phyloP scores from a whole-genome alignment of 441 rosid genomes.

The Caryocar brasiliense region DNA sequence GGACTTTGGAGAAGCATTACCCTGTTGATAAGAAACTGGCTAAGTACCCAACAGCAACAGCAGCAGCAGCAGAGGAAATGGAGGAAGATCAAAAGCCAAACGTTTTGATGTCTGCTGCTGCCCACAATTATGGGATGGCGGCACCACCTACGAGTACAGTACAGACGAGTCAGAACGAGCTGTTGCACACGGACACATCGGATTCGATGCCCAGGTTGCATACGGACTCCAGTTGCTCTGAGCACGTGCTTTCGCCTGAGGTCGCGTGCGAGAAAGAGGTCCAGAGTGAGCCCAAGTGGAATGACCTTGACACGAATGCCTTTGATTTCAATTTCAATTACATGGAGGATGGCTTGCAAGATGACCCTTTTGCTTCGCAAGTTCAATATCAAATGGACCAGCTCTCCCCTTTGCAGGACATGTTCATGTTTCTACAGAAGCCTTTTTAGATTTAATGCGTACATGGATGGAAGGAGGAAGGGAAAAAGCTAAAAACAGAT shows the following conservation, averaged over 20 bases:
- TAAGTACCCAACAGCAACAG: too few relatives aligned
- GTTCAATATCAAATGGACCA: conserved; percentile 45
- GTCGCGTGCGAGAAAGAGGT: conserved; percentile 49
- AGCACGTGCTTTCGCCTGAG: conserved; percentile 65
- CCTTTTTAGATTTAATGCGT: conserved; percentile 11
- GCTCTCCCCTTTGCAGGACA: conserved; percentile 46
- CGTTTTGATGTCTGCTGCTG: conserved; percentile 3
- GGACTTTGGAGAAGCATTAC: conserved; percentile 57
- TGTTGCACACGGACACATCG: conserved; percentile 38
- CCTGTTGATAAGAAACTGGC: conserved; percentile 15
- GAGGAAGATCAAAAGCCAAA: conserved; percentile 35
- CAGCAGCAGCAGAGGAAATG: too few relatives aligned
- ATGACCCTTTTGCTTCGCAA: conserved; percentile 47
- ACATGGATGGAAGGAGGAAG: background rate
- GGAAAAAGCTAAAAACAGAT: too few relatives aligned
- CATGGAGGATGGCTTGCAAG: conserved; percentile 38
- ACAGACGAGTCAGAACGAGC: conserved; percentile 12
- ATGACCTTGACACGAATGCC: conserved; percentile 17
- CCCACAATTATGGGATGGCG: background rate
- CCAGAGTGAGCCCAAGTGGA: conserved; percentile 56
- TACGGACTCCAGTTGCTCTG: conserved; percentile 67
- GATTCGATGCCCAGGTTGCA: conserved; percentile 52
- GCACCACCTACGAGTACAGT: background rate
- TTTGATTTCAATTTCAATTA: conserved; percentile 37
- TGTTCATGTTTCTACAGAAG: conserved; percentile 27